Evolutionary conservation across 805 yeast genomes (phyloP), one percentile per base, ranked within the genome.

Genomic region (Phaffomyces antillensis): DNA sequence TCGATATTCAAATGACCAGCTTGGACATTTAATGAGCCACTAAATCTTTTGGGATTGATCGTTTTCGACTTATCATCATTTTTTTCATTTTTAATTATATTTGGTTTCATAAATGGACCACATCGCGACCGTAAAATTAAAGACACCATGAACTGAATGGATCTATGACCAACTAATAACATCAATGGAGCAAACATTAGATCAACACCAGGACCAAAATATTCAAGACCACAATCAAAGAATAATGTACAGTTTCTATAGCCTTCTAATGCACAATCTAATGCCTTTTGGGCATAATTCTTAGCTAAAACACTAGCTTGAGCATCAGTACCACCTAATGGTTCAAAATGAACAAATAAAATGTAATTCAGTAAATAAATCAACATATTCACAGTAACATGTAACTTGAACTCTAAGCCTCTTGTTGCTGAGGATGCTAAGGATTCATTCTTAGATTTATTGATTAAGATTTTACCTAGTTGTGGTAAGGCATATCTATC

Each of bases 121-220:
- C 73, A 68, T 51, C 69, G 63, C 3, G 71, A 65, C 55, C 82
- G 66, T 42, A 77, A 53, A 24, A 77, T 70, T 52, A 77, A 56
- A 37, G 81, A 76, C n/a, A 77, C 76, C 60, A 77, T 65, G 52
- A 77, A 77, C 51, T 77, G 81, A 54, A 75, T 68, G 6, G 81
- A 72, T 50, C 83, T 65, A 51, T 77, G 81, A 46, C 79, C 79
- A 34, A 74, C 64, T 41, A 76, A 70, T 54, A 77, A 56, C 54
- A 77, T 63, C 49, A 66, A 68, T 12, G 81, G 82, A 23, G 74
- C 66, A 13, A 75, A 49, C 8, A 75, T 58, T 45, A 77, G 63
- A 49, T 76, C 79, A 7, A 73, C 65, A 24, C 72, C 70, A 24
- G 70, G 65, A 2, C 62, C 62, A 47, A 59, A 59, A 43, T 55